Conservation (phyloP, 1,284 basidiomycete species). For the Bothia castanella region DNA sequence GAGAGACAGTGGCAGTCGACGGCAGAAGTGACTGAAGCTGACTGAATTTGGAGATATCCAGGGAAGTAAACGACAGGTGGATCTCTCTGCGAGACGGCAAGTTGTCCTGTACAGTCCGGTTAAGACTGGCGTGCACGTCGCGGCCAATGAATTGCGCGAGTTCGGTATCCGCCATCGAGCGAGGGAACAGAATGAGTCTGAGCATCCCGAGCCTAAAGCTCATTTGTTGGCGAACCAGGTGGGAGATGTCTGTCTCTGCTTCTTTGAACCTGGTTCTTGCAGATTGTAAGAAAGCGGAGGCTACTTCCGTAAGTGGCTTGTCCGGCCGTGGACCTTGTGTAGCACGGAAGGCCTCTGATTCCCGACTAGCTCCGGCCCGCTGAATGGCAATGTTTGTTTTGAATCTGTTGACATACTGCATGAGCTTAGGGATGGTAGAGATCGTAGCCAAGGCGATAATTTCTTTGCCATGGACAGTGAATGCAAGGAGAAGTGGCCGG, state of each 20-base stretch:
- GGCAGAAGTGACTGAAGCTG: slow-evolving; percentile 50
- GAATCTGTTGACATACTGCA: slow-evolving; percentile 71
- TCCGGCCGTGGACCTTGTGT: slow-evolving; percentile 64
- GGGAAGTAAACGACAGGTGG: slow-evolving; percentile 65
- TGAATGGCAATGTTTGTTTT: slow-evolving; percentile 69
- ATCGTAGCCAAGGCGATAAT: slow-evolving; percentile 71
- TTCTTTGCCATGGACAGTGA: slow-evolving; percentile 70
- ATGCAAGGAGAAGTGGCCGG: slow-evolving; percentile 68
- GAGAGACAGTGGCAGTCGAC: slow-evolving; percentile 37
- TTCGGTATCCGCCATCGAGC: slow-evolving; percentile 69
- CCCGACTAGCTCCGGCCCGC: slow-evolving; percentile 66
- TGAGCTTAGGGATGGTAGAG: slow-evolving; percentile 67
- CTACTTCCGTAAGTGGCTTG: slow-evolving; percentile 76
- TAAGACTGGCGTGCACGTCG: slow-evolving; percentile 62
- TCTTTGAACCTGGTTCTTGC: slow-evolving; percentile 66
- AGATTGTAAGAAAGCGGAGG: slow-evolving; percentile 76
- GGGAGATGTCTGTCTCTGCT: slow-evolving; percentile 53
- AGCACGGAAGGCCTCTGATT: slow-evolving; percentile 67
- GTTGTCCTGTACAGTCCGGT: slow-evolving; percentile 53
- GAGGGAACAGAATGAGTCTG: slow-evolving; percentile 69
- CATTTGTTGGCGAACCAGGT: slow-evolving; percentile 68
- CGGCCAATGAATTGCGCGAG: slow-evolving; percentile 67
- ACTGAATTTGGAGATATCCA: slow-evolving; percentile 67
- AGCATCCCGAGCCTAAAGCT: slow-evolving; percentile 60
- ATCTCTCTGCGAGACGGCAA: slow-evolving; percentile 57